Evolutionary conservation across 176 grass and related monocot genomes (phyloP).

Genomic region (Echinochloa phyllopogon): DNA sequence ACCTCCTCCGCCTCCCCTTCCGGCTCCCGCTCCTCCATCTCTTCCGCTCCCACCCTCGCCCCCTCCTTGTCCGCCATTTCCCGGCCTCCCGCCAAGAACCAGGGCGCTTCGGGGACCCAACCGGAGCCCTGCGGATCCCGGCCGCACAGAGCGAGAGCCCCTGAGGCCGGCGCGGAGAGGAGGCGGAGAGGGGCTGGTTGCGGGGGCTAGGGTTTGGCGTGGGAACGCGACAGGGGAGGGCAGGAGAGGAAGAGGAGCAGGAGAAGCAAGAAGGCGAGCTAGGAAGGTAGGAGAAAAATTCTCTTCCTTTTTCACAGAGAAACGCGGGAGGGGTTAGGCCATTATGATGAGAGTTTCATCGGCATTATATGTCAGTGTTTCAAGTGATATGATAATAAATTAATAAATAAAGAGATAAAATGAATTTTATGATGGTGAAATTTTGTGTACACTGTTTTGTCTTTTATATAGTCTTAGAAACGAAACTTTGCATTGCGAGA

Average conservation of each 20-base stretch:
- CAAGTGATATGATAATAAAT: too few relatives aligned
- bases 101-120: background rate
- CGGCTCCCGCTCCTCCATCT: slow-evolving; percentile 17
- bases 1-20: slow-evolving; percentile 57
- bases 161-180: background rate
- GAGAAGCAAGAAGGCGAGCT: background rate
- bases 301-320: background rate
- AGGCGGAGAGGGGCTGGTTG: slow-evolving; percentile 25
- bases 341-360: too few relatives aligned
- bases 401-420: too few relatives aligned
- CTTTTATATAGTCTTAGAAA: too few relatives aligned
- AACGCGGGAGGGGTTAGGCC: background rate
- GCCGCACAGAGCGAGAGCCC: slow-evolving; percentile 6
- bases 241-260: slow-evolving; percentile 36
- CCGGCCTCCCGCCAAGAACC: slow-evolving; percentile 27
- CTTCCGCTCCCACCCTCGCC: slow-evolving; percentile 25
- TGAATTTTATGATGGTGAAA: too few relatives aligned
- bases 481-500: too few relatives aligned
- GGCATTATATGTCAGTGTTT: too few relatives aligned
- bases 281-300: slow-evolving; percentile 31
- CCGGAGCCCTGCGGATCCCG: background rate
- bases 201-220: slow-evolving; percentile 58
- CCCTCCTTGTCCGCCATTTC: slow-evolving; percentile 58
- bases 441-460: too few relatives aligned
- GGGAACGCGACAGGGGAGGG: background rate